Percentiles rank a stretch among this genome's conserved stretches.
Conservation (phyloP, 352 stramenopile species). For the Phytopythium oedochilum region DNA sequence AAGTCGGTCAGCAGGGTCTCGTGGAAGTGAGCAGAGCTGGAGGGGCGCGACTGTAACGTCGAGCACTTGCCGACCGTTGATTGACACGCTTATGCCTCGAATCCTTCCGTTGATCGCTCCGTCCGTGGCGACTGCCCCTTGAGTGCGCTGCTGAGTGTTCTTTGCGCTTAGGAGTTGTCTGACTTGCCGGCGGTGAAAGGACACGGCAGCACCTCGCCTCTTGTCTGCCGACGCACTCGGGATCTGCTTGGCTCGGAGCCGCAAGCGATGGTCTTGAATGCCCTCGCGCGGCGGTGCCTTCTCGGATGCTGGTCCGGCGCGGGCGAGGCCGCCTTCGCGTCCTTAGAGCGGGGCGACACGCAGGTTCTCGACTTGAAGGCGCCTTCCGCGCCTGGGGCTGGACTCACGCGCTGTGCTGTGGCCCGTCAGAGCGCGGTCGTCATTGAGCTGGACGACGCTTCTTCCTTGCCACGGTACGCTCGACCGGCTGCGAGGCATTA, state of each 20-base stretch:
- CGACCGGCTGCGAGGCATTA: no score
- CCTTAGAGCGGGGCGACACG: not conserved
- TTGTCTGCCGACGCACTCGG: not conserved
- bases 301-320: constrained; percentile 3
- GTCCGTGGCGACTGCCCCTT: not conserved
- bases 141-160: not conserved
- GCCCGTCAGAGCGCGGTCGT: not conserved
- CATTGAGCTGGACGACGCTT: not conserved
- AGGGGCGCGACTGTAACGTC: not conserved
- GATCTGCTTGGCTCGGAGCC: not conserved
- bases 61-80: not conserved
- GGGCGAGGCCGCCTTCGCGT: not conserved
- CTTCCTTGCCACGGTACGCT: not conserved
- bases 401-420: not conserved
- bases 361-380: not conserved
- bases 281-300: not conserved
- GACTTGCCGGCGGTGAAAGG: not conserved
- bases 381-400: not conserved
- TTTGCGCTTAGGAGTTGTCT: not conserved
- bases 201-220: not conserved
- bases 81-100: not conserved
- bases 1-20: not conserved
- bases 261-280: not conserved
- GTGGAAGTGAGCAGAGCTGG: constrained; percentile 1
- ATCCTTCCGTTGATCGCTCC: not conserved